phyloP scores from a whole-genome alignment of 1,284 basidiomycete species.

The Trametes pubescens region DNA sequence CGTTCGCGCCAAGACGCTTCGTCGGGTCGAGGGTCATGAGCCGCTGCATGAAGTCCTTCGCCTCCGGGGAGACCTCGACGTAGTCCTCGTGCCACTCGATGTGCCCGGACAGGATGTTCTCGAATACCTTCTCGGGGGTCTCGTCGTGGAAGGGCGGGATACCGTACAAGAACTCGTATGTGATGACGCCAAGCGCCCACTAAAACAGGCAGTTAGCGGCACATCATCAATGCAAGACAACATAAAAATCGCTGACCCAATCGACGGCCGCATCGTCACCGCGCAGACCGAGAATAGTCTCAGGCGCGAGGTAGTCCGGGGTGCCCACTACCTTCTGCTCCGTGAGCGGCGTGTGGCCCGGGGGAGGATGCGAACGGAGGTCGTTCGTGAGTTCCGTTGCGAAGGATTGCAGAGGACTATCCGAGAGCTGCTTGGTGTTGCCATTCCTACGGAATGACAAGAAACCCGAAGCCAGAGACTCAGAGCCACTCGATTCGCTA shows the following conservation, averaged over 20 bases:
- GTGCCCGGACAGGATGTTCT: slow-evolving; percentile 97
- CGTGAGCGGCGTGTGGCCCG: slow-evolving; percentile 74
- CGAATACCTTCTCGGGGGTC: slow-evolving; percentile 96
- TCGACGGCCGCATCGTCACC: slow-evolving; percentile 97
- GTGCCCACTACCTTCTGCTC: slow-evolving; percentile 96
- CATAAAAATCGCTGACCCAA: slow-evolving; percentile 71
- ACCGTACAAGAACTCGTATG: slow-evolving; percentile 98
- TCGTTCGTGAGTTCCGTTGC: slow-evolving; percentile 85
- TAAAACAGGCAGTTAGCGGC: slow-evolving; percentile 46
- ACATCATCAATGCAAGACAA: background rate
- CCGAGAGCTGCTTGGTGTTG: slow-evolving; percentile 55
- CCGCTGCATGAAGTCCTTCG: slow-evolving; percentile 90
- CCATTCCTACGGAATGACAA: slow-evolving; percentile 57
- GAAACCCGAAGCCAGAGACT: slow-evolving; percentile 66
- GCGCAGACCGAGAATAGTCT: slow-evolving; percentile 95
- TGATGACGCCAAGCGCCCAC: slow-evolving; percentile 99
- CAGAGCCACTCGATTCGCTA: slow-evolving; percentile 88
- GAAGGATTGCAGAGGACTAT: slow-evolving; percentile 84
- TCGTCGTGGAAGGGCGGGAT: slow-evolving; percentile 98
- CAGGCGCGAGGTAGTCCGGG: slow-evolving; percentile 96
- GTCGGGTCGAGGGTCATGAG: slow-evolving; percentile 87
- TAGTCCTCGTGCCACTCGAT: slow-evolving; percentile 97
- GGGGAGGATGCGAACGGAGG: slow-evolving; percentile 70
- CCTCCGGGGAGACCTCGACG: slow-evolving; percentile 88
- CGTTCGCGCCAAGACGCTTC: slow-evolving; percentile 85